These are phyloP conservation scores for Linum lewisii DNA, from an alignment of 345 rosid genomes.

Conservation along the genomic window DNA sequence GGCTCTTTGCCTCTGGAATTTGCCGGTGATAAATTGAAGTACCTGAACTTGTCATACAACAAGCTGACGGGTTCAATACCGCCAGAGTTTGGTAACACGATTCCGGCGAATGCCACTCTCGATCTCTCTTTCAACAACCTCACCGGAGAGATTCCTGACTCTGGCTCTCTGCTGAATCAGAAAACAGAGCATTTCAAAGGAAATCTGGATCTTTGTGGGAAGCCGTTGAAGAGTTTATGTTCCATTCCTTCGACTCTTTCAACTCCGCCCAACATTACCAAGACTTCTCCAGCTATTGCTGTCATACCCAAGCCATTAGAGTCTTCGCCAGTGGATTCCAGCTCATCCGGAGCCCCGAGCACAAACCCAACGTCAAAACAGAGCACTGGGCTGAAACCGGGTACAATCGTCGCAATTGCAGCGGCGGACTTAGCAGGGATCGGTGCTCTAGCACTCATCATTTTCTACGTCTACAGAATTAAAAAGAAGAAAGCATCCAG, in stretches of 20 bases:
- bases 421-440: conserved; percentile 59
- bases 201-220: conserved; percentile 65
- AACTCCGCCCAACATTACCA: conserved; percentile 51
- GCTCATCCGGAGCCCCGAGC: conserved; percentile 13
- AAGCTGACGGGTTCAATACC: conserved; percentile 52
- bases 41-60: conserved; percentile 71
- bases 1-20: conserved; percentile 53
- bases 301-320: conserved; percentile 56
- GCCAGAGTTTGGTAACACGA: conserved; percentile 39
- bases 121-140: conserved; percentile 84
- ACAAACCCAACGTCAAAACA: conserved; percentile 11
- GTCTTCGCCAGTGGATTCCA: conserved; percentile 22
- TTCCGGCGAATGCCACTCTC: conserved; percentile 46
- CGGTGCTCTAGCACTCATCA: conserved; percentile 41
- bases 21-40: conserved; percentile 43
- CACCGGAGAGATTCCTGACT: conserved; percentile 66
- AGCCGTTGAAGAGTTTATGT: conserved; percentile 68
- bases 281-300: conserved; percentile 79
- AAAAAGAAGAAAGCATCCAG: conserved; percentile 33
- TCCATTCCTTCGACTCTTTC: conserved; percentile 71
- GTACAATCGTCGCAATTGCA: conserved; percentile 52
- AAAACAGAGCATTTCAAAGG: conserved; percentile 47
- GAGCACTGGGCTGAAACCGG: conserved; percentile 46
- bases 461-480: conserved; percentile 58
- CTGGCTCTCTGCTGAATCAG: conserved; percentile 47